A percentile compares a stretch with the other conserved stretches of the same genome.
phyloP scores from a whole-genome alignment of 164 flowering plant genomes.

The Litsea cubeba region DNA sequence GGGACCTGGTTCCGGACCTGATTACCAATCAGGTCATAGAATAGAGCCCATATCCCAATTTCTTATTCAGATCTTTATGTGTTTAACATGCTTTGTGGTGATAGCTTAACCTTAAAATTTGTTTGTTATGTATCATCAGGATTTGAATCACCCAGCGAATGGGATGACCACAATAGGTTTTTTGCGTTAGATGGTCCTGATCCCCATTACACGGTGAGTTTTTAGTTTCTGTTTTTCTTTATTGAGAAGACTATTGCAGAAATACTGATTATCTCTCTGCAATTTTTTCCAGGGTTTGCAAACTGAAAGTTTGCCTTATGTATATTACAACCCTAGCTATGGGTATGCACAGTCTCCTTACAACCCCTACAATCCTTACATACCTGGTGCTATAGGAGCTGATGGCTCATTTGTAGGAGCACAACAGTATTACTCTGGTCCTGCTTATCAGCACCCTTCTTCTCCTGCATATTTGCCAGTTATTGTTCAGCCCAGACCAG shows the following conservation, averaged over 20 bases:
- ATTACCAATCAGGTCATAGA: too few species aligned
- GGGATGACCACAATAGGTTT: constrained; percentile 72
- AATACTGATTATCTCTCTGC: background rate
- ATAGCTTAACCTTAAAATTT: background rate
- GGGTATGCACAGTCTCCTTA: constrained; percentile 79
- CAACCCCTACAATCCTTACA: constrained; percentile 84
- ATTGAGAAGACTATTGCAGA: background rate
- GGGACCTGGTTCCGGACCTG: too few species aligned
- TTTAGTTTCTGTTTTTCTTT: too few species aligned
- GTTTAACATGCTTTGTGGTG: background rate
- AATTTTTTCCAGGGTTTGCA: constrained; percentile 54
- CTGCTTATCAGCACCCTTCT: constrained; percentile 42
- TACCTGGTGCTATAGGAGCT: constrained; percentile 76
- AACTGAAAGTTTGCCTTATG: constrained; percentile 66
- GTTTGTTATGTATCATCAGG: constrained; percentile 32
- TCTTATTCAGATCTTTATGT: too few species aligned
- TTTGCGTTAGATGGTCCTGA: constrained; percentile 74
- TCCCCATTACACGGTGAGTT: constrained; percentile 58
- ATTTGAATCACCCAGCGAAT: constrained; percentile 61
- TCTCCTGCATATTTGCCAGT: constrained; percentile 49
- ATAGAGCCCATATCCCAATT: too few species aligned
- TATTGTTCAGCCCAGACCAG: constrained; percentile 44
- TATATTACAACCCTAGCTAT: constrained; percentile 74
- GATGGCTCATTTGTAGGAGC: constrained; percentile 55
- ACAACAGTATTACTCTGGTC: constrained; percentile 52